Evolutionary conservation across 2,329 filamentous ascomycete genomes (phyloP).

Genomic region (Capronia americana): DNA sequence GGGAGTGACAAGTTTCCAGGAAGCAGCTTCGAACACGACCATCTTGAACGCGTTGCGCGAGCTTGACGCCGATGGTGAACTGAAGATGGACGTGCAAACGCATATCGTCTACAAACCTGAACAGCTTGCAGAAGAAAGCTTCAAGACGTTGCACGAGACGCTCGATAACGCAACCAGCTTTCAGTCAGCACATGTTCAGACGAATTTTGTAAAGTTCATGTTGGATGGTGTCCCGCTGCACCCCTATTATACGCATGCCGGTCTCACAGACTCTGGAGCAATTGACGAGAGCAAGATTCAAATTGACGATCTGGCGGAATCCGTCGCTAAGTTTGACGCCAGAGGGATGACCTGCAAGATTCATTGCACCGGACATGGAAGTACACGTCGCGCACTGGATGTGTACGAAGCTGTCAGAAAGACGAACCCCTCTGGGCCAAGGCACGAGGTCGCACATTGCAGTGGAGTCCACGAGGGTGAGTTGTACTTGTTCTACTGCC

Average conservation of each 20-base stretch:
- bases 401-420: constrained; percentile 23
- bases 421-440: constrained; percentile 16
- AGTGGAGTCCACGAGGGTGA: constrained; percentile 41
- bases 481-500: neutral
- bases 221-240: constrained; percentile 46
- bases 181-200: constrained; percentile 42
- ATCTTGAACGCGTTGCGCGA: constrained; percentile 41
- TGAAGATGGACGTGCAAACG: constrained; percentile 42
- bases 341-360: constrained; percentile 27
- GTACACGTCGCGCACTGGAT: constrained; percentile 21
- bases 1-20: constrained; percentile 45
- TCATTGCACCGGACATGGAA: constrained; percentile 25
- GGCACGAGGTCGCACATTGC: constrained; percentile 41
- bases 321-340: constrained; percentile 19
- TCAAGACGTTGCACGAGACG: constrained; percentile 36
- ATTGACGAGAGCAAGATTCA: constrained; percentile 24
- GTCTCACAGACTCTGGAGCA: constrained; percentile 15
- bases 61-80: constrained; percentile 39
- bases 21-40: constrained; percentile 43
- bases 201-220: constrained; percentile 47
- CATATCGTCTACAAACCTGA: constrained; percentile 41
- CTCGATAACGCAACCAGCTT: constrained; percentile 40
- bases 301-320: constrained; percentile 23
- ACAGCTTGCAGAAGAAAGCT: constrained; percentile 39
- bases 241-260: constrained; percentile 42